Base-by-base conservation (phyloP, 2,329 filamentous ascomycete species). In the Aureobasidium leucospermi region DNA sequence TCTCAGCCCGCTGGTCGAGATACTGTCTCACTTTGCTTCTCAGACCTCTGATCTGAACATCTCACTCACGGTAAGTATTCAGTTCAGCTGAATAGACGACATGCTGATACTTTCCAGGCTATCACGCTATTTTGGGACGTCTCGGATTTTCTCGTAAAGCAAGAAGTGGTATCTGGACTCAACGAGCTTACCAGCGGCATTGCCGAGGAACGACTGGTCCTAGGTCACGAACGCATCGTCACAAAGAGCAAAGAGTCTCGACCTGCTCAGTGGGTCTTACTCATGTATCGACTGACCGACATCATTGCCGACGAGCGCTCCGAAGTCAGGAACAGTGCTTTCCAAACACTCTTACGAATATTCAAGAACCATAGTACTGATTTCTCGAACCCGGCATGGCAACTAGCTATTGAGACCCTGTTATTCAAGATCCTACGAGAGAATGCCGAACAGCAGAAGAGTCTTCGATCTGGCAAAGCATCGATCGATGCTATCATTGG, bases 81-180 rank as follows among this genome's bases (percentile, higher is more conserved):
- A 11, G 15, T 6, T 1, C 15, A 13, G 4, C 6, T 28, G 23
- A 6, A 31, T 4, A 28, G 32, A 16, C 16, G 10, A 1, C 9
- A 38, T 49, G 38, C n/a, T 8, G 52, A 13, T 19, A 38, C 56
- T 38, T 38, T 38, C 56, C 51, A 90, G 84, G 94, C 92, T 1
- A 89, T 96, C 8, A 96, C 93, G 0, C 94, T 96, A 69, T 96
- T 96, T 71, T 96, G 92, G 90, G 92, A 93, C 58, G 82, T 96
- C 7, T 96, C 93, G 0, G 92, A 96, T 71, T 94, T 92, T 64
- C 78, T 97, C 19, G 80, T 83, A 59, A 73, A 74, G 7, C 75
- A 78, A 39, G 76, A 77, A 51, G 75, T 78, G 23, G 66, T 70
- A 4, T 67, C 71, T 3, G 67, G 66, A 23, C 65, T 78, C 1